Percentiles rank a stretch among this genome's conserved stretches.
Conservation (phyloP, 1,284 basidiomycete species). For the Gomphus bonarii region DNA sequence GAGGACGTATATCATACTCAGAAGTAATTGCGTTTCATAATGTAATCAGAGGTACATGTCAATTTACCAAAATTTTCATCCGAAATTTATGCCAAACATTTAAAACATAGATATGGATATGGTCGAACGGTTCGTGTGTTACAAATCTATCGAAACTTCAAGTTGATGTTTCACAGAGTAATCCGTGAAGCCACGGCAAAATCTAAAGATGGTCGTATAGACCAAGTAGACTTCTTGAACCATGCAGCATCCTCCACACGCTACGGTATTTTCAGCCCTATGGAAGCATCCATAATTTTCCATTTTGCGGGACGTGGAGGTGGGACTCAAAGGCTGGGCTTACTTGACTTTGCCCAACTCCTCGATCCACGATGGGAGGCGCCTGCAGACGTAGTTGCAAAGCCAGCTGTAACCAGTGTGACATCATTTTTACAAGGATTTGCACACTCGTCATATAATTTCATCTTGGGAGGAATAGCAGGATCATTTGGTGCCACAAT, state of each 20-base stretch:
- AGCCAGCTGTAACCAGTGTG: conserved; percentile 19
- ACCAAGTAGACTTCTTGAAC: conserved; percentile 73
- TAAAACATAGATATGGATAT: conserved; percentile 77
- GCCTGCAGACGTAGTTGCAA: conserved; percentile 34
- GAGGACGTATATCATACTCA: conserved; percentile 86
- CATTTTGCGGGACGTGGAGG: conserved; percentile 85
- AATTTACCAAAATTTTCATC: conserved; percentile 1
- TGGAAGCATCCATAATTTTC: conserved; percentile 93
- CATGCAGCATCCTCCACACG: conserved; percentile 68
- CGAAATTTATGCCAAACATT: conserved; percentile 1
- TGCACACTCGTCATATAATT: conserved; percentile 72
- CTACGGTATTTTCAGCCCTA: conserved; percentile 88
- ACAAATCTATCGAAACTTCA: not conserved
- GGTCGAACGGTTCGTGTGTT: conserved; percentile 62
- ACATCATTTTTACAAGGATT: conserved; percentile 40
- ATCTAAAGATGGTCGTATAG: conserved; percentile 87
- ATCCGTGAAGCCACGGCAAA: conserved; percentile 82
- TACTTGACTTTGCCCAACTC: conserved; percentile 83
- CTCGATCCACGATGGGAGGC: conserved; percentile 79
- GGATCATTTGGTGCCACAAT: conserved; percentile 90
- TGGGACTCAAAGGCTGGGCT: conserved; percentile 55
- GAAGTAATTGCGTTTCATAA: conserved; percentile 95
- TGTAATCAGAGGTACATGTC: conserved; percentile 59
- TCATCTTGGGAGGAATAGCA: conserved; percentile 84
- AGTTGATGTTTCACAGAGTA: conserved; percentile 34